Evolutionary conservation across 2,329 filamentous ascomycete genomes (phyloP), one percentile per base, ranked within the genome.

Genomic region (Clonostachys byssicola): DNA sequence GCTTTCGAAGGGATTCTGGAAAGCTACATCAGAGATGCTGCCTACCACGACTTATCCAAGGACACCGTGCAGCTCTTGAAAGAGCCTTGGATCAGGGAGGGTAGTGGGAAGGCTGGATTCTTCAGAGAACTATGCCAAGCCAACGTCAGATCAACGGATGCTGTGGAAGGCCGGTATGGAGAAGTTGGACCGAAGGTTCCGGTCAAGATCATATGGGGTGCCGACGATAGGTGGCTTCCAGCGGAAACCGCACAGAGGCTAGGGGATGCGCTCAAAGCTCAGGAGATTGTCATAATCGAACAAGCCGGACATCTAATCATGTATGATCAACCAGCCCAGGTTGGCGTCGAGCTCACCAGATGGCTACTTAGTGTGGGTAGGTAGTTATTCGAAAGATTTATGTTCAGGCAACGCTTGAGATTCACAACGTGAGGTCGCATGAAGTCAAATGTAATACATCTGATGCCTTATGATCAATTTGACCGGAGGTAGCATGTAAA

Each of bases 161-260:
- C 45, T 34, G 64, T 74, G n/a, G 68, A 71, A 46, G 56, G 52
- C 12, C 56, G 58, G 53, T 69, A 73, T 42, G 47, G 55, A 3
- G 57, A 62, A 23, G 58, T 73, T 1, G 62, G 69, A 6, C 49
- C 58, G 17, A 57, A 48, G 13, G 50, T 69, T 12, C 66, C 68
- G 0, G 64, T 73, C 6, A 67, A 61, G 49, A 57, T 75, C 6
- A 60, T 74, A 8, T 74, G 71, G 71, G 72, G 71, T 2, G 59
- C 57, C 20, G 53, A 72, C 4, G 71, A 75, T 49, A 49, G 49
- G 35, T 74, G 71, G 72, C 64, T 74, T 42, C 70, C 68, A 0
- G 60, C 62, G 1, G 63, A 69, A 44, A 64, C 58, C 30, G 68
- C 71, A 4, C 35, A 41, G 30, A 51, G 51, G 30, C 44, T 60